Percentiles rank a stretch among this genome's conserved stretches.
Evolutionary conservation across 2,329 filamentous ascomycete species (phyloP).

Genomic region (Pyricularia sp.): DNA sequence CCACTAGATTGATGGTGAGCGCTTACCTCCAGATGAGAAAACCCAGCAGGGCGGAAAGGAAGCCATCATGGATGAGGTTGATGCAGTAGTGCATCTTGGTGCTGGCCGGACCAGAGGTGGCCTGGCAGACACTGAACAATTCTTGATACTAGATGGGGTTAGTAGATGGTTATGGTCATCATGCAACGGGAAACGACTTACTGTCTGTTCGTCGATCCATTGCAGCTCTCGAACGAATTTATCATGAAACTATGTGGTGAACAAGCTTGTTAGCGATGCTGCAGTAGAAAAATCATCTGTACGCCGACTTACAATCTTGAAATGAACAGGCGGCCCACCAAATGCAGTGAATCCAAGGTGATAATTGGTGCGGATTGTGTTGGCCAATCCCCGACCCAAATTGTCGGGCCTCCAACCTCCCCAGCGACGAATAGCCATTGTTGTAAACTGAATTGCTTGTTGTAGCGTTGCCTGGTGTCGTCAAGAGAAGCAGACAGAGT

Average conservation of each 20-base stretch:
- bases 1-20: background rate
- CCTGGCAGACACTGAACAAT: constrained; percentile 56
- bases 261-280: background rate
- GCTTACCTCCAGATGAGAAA: constrained; percentile 52
- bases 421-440: constrained; percentile 1
- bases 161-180: no score
- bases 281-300: background rate
- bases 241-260: constrained; percentile 32
- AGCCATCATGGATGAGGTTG: constrained; percentile 47
- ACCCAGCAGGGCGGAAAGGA: constrained; percentile 40
- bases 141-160: constrained; percentile 46
- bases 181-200: constrained; percentile 17
- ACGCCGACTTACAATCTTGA: constrained; percentile 38
- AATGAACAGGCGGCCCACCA: constrained; percentile 57
- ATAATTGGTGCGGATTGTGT: constrained; percentile 27
- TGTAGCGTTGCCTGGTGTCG: no score
- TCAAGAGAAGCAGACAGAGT: no score
- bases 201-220: constrained; percentile 60
- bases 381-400: background rate
- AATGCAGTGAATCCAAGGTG: constrained; percentile 53
- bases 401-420: background rate
- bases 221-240: constrained; percentile 45
- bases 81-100: constrained; percentile 64
- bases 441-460: no score
- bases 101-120: constrained; percentile 51